Conservation (phyloP, 2,329 filamentous ascomycete species). For the Penicillium aurantiogriseum region DNA sequence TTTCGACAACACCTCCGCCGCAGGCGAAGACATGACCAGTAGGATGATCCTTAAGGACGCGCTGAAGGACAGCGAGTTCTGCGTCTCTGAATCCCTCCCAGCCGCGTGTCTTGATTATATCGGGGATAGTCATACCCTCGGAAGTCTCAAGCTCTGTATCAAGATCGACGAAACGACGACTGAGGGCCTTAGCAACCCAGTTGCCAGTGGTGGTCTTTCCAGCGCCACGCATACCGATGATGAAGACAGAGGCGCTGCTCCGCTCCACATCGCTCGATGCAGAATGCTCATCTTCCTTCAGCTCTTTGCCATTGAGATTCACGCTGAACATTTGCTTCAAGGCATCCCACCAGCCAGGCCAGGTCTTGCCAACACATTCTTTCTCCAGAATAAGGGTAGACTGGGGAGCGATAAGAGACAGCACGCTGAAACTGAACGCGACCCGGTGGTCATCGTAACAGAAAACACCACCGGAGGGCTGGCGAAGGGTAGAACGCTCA, state of each 20-base stretch:
- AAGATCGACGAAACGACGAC: constrained; percentile 78
- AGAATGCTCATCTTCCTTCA: constrained; percentile 39
- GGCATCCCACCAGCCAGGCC: constrained; percentile 98
- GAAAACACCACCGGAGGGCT: constrained; percentile 68
- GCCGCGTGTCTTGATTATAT: constrained; percentile 74
- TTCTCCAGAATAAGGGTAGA: constrained; percentile 80
- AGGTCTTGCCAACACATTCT: constrained; percentile 94
- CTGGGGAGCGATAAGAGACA: constrained; percentile 68
- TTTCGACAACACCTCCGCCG: constrained; percentile 90
- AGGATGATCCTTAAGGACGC: constrained; percentile 71
- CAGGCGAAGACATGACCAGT: constrained; percentile 84
- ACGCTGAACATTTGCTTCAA: constrained; percentile 76
- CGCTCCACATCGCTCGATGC: constrained; percentile 41
- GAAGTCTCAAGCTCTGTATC: constrained; percentile 80
- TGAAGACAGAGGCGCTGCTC: constrained; percentile 70
- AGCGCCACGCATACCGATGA: constrained; percentile 96
- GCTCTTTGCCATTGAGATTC: constrained; percentile 71
- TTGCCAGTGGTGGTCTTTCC: constrained; percentile 92
- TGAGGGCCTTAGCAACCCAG: constrained; percentile 75
- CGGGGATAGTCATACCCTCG: constrained; percentile 73
- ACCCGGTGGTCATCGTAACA: constrained; percentile 98
- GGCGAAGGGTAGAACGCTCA: constrained; percentile 50
- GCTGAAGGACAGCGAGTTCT: constrained; percentile 71
- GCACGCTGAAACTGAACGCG: constrained; percentile 96
- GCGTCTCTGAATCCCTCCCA: constrained; percentile 86